A percentile compares a stretch with the other conserved stretches of the same genome.
These are phyloP conservation scores for Candida pseudoviswanathii DNA, from an alignment of 1,139 yeast species.

Conservation along the genomic window DNA sequence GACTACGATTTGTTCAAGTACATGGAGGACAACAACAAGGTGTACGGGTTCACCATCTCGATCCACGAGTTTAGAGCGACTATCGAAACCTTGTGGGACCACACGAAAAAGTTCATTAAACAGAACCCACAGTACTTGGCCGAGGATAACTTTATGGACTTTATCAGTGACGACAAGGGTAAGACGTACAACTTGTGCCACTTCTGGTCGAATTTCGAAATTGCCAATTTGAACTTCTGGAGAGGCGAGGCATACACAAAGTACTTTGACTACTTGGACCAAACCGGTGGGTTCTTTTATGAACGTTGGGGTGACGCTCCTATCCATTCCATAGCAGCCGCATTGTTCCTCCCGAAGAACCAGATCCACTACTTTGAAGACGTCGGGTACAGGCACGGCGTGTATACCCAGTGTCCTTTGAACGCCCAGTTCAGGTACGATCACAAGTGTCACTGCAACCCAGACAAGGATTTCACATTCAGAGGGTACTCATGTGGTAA, in stretches of 20 bases:
- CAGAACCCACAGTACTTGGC: conserved; percentile 37
- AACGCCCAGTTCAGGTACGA: conserved; percentile 53
- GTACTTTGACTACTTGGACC: conserved; percentile 68
- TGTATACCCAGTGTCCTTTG: conserved; percentile 79
- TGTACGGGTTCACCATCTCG: conserved; percentile 81
- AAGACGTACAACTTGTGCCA: conserved; percentile 81
- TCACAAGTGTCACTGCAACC: conserved; percentile 54
- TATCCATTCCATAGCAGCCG: conserved; percentile 81
- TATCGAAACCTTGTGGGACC: conserved; percentile 75
- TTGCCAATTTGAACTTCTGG: conserved; percentile 78
- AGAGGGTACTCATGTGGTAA: conserved; percentile 57
- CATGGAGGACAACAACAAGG: conserved; percentile 70
- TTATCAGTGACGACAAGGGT: conserved; percentile 55
- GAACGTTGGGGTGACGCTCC: conserved; percentile 98
- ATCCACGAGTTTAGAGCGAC: conserved; percentile 77
- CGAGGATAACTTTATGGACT: conserved; percentile 58
- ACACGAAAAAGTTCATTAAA: conserved; percentile 64
- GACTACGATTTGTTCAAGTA: conserved; percentile 88
- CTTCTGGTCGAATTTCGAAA: conserved; percentile 94
- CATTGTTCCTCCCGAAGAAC: conserved; percentile 62
- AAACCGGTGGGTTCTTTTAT: conserved; percentile 76
- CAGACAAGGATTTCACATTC: conserved; percentile 54
- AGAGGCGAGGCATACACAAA: conserved; percentile 60
- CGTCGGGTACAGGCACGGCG: conserved; percentile 82
- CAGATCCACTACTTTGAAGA: conserved; percentile 89